A percentile compares a stretch with the other conserved stretches of the same genome.
Conservation (phyloP, 2,329 filamentous ascomycete genomes). For the Fusarium bulbicola region DNA sequence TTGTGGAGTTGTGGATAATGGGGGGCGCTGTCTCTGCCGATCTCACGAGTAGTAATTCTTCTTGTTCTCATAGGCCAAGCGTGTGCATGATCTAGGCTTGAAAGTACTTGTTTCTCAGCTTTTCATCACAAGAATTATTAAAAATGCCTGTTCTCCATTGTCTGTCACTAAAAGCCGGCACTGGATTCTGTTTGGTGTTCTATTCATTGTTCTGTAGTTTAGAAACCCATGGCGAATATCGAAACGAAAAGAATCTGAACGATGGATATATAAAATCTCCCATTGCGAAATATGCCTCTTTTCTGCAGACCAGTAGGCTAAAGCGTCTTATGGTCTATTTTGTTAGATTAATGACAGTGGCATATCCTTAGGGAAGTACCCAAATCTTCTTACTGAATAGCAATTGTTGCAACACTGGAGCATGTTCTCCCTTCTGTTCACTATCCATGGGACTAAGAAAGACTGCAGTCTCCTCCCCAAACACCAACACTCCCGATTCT, state of each 20-base stretch:
- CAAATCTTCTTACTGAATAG: accelerated
- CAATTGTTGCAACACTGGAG: not conserved
- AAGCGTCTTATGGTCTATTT: no score
- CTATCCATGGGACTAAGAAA: not conserved
- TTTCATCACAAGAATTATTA: accelerated
- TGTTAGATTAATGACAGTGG: accelerated
- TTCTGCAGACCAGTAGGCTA: accelerated
- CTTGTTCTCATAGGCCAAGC: accelerated
- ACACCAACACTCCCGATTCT: not conserved
- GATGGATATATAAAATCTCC: accelerated
- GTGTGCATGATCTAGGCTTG: accelerated
- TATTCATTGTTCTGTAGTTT: not conserved
- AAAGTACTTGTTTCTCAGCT: not conserved
- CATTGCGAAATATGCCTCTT: not conserved
- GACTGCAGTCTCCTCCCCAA: not conserved
- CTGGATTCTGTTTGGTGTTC: not conserved
- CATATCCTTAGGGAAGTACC: not conserved
- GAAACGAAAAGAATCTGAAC: not conserved
- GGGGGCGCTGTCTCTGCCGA: accelerated
- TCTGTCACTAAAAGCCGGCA: accelerated
- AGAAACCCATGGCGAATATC: accelerated
- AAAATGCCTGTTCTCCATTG: not conserved
- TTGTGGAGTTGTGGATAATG: accelerated
- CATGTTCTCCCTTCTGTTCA: not conserved
- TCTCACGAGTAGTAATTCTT: not conserved